A percentile compares a stretch with the other conserved stretches of the same genome.
phyloP scores from a whole-genome alignment of 495 filamentous ascomycete species.

The Neurospora sp. region DNA sequence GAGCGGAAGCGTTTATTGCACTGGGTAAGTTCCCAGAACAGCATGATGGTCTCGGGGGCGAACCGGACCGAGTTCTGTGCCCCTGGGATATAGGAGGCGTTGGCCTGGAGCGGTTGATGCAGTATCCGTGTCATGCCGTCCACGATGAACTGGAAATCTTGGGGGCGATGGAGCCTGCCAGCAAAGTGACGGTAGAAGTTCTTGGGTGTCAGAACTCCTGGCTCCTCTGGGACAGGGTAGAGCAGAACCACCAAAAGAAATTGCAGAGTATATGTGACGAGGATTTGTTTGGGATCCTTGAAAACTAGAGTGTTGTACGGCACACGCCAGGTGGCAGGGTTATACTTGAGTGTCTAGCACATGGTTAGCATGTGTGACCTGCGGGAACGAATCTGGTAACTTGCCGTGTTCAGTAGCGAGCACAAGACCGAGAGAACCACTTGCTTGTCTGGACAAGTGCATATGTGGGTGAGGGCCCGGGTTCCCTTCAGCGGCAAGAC shows the following conservation, averaged over 20 bases:
- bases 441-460: constrained; percentile 80
- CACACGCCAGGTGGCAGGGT: constrained; percentile 87
- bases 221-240: constrained; percentile 81
- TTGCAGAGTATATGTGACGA: constrained; percentile 87
- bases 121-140: constrained; percentile 92
- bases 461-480: constrained; percentile 80
- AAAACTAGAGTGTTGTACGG: constrained; percentile 92
- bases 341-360: constrained; percentile 82
- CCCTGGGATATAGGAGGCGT: constrained; percentile 79
- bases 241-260: constrained; percentile 78
- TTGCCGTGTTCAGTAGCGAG: constrained; percentile 91
- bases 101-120: constrained; percentile 85
- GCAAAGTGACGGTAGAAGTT: constrained; percentile 92
- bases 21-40: constrained; percentile 96
- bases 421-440: constrained; percentile 80
- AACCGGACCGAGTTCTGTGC: constrained; percentile 73
- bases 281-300: constrained; percentile 83
- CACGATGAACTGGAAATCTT: constrained; percentile 96
- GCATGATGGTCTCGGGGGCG: constrained; percentile 91
- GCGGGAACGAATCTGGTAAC: constrained; percentile 14
- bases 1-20: constrained; percentile 97
- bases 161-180: constrained; percentile 79
- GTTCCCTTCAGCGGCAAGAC: constrained; percentile 77
- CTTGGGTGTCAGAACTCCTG: constrained; percentile 50
- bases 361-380: constrained; percentile 9